These are phyloP conservation scores for Saposhnikovia divaricata DNA, from an alignment of 129 eudicot species.

Conservation along the genomic window DNA sequence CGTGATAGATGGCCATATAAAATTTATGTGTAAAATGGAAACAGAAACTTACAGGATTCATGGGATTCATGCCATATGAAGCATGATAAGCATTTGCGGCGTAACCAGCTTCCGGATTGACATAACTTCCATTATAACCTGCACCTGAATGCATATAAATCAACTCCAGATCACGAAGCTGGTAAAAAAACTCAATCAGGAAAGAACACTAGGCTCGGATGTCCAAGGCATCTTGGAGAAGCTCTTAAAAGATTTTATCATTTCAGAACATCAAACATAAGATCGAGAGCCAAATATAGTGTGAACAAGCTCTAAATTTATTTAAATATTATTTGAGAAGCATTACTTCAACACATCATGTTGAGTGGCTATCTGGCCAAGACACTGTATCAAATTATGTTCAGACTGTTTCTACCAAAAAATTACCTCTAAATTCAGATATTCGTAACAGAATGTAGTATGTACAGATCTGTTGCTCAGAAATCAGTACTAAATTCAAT, in stretches of 20 bases:
- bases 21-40: not conserved
- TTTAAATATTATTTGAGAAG: not conserved
- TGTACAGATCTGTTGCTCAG: too few species aligned
- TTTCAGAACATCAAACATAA: not conserved
- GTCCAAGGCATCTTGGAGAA: not conserved
- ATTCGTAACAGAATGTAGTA: not conserved
- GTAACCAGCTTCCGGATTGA: conserved; percentile 59
- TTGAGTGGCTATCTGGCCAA: not conserved
- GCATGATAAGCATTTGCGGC: conserved; percentile 65
- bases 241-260: not conserved
- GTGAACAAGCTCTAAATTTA: not conserved
- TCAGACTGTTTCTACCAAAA: not conserved
- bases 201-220: not conserved
- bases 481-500: not conserved
- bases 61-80: conserved; percentile 47
- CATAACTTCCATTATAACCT: conserved; percentile 61
- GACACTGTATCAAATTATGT: not conserved
- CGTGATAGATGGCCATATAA: not conserved
- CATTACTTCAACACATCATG: not conserved
- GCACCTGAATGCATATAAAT: conserved; percentile 23
- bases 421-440: not conserved
- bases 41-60: conserved; percentile 43
- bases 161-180: not conserved
- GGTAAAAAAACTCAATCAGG: not conserved
- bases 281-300: not conserved